Conservation (phyloP, 2,329 filamentous ascomycete genomes). For the Pezicula radicicola region DNA sequence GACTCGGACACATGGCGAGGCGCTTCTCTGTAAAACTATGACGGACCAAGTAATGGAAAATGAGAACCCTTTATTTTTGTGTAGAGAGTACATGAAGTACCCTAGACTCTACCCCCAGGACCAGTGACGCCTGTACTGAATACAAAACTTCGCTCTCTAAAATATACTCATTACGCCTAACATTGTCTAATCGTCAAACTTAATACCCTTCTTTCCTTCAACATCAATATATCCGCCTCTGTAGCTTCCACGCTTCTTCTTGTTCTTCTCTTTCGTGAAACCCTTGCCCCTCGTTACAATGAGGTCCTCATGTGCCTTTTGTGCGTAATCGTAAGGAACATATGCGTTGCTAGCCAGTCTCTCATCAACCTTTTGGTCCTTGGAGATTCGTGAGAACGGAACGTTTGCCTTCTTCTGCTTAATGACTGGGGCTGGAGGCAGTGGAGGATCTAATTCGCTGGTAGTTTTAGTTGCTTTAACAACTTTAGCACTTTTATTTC, state of each 20-base stretch:
- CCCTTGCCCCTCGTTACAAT: conserved; percentile 92
- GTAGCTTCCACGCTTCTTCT: conserved; percentile 91
- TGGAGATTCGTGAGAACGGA: conserved; percentile 76
- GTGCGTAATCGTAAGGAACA: conserved; percentile 81
- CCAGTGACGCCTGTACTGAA: too few species aligned
- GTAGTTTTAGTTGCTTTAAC: conserved; percentile 26
- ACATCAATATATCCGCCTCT: conserved; percentile 87
- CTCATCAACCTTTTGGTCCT: conserved; percentile 64
- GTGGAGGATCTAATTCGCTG: conserved; percentile 28
- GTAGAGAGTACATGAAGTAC: too few species aligned
- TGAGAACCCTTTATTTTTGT: too few species aligned
- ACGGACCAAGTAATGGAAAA: too few species aligned
- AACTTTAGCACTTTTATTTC: conserved; percentile 21
- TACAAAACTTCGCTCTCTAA: conserved; percentile 1
- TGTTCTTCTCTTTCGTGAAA: conserved; percentile 99
- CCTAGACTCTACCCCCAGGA: too few species aligned
- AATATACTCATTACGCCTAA: conserved; percentile 1
- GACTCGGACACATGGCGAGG: too few species aligned
- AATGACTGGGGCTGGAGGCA: conserved; percentile 30
- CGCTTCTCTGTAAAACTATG: too few species aligned
- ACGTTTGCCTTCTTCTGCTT: conserved; percentile 52
- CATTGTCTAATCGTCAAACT: conserved; percentile 77
- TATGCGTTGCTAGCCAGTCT: conserved; percentile 78
- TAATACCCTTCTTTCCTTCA: conserved; percentile 77
- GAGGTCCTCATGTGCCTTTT: conserved; percentile 82